Evolutionary conservation across 2,329 filamentous ascomycete species (phyloP), one percentile per base, ranked within the genome.

Genomic region (Epichloe hybrida): DNA sequence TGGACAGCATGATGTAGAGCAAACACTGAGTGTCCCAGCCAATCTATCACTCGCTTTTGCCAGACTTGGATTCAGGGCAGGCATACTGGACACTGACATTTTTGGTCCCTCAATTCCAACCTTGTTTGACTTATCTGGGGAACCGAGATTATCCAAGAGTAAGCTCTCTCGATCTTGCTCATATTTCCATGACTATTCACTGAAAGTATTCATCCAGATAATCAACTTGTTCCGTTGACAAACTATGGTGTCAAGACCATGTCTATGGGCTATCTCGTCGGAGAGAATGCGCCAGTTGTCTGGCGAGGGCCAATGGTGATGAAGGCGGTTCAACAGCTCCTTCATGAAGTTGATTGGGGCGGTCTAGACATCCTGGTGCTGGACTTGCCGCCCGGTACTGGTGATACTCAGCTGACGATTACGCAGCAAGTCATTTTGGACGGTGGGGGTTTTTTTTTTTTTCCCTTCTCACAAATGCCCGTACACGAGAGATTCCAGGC

Each of bases 301-400:
- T 98, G 93, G 93, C 81, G 93, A 48, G 93, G 93, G 0, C 77
- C 95, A 2, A 96, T 98, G 90, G 87, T 97, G 13, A 94, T 95
- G 76, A 98, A 97, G 63, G 93, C 93, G 0, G 76, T 98, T 56
- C 90, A 96, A 58, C 93, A 98, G 64, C 80, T 98, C 5, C 77
- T 98, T 7, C 91, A 96, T 64, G 88, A 95, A 58, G 93, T 98
- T 0, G 86, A 93, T 49, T 98, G 93, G 93, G 88, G 84, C 13
- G 83, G 83, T 12, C 72, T 98, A 3, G 93, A 98, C 64, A 71
- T 97, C 2, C 74, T 98, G 1, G 84, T 98, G 3, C 72, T 98
- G 2, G 93, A 98, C 64, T 69, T 98, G 46, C 93, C 93, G 0
- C 93, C 93, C 0, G 93, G 93, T 3, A 98, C 93, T 0, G 93